Evolutionary conservation across 2,329 filamentous ascomycete genomes (phyloP), one percentile per base, ranked within the genome.

Genomic region (Scedosporium apiospermum): DNA sequence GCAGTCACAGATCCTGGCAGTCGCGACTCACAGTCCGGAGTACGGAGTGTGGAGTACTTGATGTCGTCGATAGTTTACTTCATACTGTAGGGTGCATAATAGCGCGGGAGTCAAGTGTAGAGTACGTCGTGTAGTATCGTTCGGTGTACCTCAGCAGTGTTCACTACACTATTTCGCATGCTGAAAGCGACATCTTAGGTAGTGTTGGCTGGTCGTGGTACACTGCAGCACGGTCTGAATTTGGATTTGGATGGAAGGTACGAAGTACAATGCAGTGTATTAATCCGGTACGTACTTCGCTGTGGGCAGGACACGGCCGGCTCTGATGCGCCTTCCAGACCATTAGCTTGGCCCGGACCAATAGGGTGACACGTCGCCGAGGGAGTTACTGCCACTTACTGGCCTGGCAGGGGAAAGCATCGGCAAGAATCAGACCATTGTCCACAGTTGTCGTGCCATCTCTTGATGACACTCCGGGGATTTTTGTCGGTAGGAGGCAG

Each of bases 361-460:
- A 62, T 62, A 42, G 60, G 34, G 23, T 62, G 16, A 18, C 60
- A 58, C 53, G 46, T 61, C 49, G 23, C 59, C 44, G 44, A 61
- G 59, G 12, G 21, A 51, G 26, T 23, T 16, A 38, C 49, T 16
- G 34, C n/a, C 44, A 51, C 18, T 23, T 16, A 51, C 49, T 16
- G 34, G 38, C 44, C 59, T 44, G 26, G 23, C 60, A 62, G 60
- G 60, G 49, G 60, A 58, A 62, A 38, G 60, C n/a, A 41, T 44
- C 30, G 49, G 60, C 60, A 62, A 62, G 53, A 38, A 62, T 62
- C 60, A 62, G 60, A 44, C 60, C 60, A 62, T 62, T 57, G 51
- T 38, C 51, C 41, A 44, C 51, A 44, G 41, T 42, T 46, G 60
- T 62, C 60, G 27, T 62, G 51, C 60, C 60, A 62, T 57, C 34